phyloP scores from a whole-genome alignment of 225 moss, liverwort and hornwort genomes.

The Polytrichum formosum region DNA sequence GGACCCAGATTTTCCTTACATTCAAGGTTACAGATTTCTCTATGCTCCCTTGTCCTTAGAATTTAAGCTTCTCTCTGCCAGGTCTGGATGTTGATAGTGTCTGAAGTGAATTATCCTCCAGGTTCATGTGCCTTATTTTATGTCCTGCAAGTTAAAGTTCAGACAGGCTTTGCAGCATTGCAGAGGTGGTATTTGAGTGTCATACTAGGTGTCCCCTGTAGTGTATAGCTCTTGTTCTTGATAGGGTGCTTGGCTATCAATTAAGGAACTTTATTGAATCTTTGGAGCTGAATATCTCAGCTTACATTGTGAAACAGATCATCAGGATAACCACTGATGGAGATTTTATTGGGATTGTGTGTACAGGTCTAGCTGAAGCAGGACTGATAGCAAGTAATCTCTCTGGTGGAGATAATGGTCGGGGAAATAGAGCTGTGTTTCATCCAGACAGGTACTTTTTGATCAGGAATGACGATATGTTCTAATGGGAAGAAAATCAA shows the following conservation, averaged over 20 bases:
- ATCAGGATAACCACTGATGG: neutral
- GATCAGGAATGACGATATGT: no score
- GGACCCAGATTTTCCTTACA: constrained; percentile 76
- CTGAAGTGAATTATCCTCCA: neutral
- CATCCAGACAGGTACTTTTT: constrained; percentile 55
- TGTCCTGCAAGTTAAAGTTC: neutral
- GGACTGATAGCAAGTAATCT: constrained; percentile 79
- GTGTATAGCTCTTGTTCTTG: no score
- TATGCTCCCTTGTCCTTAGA: neutral
- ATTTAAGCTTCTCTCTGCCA: neutral
- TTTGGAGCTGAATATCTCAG: no score
- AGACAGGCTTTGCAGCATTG: neutral
- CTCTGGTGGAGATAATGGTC: constrained; percentile 30
- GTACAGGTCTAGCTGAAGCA: constrained; percentile 79
- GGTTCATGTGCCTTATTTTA: neutral
- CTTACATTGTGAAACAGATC: no score
- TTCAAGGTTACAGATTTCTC: constrained; percentile 50
- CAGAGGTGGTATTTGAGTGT: neutral
- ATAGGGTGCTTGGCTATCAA: no score
- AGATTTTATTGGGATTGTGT: neutral
- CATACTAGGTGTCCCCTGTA: neutral
- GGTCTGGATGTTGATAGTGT: neutral
- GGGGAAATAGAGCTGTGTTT: constrained; percentile 40
- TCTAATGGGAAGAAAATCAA: no score
- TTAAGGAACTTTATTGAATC: no score